A percentile compares a stretch with the other conserved stretches of the same genome.
Evolutionary conservation across 1,284 basidiomycete species (phyloP).

Genomic region (Tilletia setariae): DNA sequence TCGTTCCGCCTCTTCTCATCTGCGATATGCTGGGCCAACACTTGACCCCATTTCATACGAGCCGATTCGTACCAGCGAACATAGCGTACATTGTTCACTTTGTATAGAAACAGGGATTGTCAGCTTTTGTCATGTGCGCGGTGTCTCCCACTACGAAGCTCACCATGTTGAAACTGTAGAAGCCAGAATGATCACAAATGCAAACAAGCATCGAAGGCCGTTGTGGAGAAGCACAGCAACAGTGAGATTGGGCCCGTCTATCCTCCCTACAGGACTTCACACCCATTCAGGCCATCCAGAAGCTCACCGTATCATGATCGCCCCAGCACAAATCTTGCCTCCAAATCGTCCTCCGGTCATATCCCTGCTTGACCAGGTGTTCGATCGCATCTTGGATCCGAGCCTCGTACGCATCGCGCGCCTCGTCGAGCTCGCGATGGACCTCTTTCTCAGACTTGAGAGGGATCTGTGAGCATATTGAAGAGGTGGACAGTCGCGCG

Average conservation of each 20-base stretch:
- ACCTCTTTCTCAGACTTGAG: neutral
- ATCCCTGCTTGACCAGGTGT: neutral
- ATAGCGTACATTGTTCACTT: constrained; percentile 47
- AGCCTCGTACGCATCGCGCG: neutral
- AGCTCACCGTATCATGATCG: constrained; percentile 15
- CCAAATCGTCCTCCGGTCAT: constrained; percentile 10
- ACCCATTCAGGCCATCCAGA: neutral
- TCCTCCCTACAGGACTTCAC: neutral
- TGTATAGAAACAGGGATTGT: neutral
- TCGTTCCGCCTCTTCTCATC: constrained; percentile 24
- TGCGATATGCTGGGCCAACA: constrained; percentile 18
- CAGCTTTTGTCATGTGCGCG: neutral
- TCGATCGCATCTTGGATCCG: neutral
- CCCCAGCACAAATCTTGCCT: constrained; percentile 15
- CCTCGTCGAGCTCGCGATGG: neutral
- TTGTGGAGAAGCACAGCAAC: no score
- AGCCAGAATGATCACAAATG: constrained; percentile 24
- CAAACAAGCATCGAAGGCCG: no score
- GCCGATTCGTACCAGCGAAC: constrained; percentile 43
- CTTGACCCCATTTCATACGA: constrained; percentile 34
- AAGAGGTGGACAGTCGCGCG: neutral
- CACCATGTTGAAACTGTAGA: constrained; percentile 36
- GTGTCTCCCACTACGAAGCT: neutral
- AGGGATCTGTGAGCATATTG: neutral
- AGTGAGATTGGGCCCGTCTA: no score